Conservation (phyloP, 1,284 basidiomycete genomes). For the Cronartium ribicola region DNA sequence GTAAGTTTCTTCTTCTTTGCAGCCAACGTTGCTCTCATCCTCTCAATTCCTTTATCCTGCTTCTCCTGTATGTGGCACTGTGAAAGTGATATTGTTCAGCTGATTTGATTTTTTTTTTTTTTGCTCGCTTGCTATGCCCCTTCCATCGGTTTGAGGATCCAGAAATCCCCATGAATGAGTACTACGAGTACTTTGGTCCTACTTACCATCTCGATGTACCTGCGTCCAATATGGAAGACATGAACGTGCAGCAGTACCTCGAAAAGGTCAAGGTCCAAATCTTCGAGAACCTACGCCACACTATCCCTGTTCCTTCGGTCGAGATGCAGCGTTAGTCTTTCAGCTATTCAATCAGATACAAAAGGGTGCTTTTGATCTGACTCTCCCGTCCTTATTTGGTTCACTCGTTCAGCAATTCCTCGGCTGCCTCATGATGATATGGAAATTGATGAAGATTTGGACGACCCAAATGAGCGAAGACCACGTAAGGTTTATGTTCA, state of each 20-base stretch:
- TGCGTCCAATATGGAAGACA: conserved; percentile 89
- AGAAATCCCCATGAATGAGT: conserved; percentile 95
- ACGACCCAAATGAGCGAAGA: conserved; percentile 60
- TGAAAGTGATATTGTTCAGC: neutral
- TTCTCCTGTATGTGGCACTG: conserved; percentile 4
- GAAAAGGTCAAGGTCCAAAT: conserved; percentile 88
- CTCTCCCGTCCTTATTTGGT: neutral
- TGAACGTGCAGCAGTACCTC: conserved; percentile 88
- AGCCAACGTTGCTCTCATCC: neutral
- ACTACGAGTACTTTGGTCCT: conserved; percentile 98
- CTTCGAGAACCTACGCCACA: conserved; percentile 79
- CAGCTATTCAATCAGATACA: conserved; percentile 1
- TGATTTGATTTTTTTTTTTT: neutral
- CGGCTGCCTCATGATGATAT: conserved; percentile 45
- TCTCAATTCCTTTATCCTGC: neutral
- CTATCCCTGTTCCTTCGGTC: conserved; percentile 80
- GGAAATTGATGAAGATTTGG: conserved; percentile 68
- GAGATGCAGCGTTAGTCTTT: conserved; percentile 71
- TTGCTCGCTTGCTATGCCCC: neutral
- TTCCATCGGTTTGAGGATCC: conserved; percentile 11
- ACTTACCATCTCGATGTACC: conserved; percentile 96
- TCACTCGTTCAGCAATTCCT: conserved; percentile 38
- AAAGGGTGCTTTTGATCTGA: conserved; percentile 5
- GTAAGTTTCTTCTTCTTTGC: conserved; percentile 55
- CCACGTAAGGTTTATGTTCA: conserved; percentile 55